Conservation (phyloP, 768 basidiomycete species). For the Leccinum subtestaceum region DNA sequence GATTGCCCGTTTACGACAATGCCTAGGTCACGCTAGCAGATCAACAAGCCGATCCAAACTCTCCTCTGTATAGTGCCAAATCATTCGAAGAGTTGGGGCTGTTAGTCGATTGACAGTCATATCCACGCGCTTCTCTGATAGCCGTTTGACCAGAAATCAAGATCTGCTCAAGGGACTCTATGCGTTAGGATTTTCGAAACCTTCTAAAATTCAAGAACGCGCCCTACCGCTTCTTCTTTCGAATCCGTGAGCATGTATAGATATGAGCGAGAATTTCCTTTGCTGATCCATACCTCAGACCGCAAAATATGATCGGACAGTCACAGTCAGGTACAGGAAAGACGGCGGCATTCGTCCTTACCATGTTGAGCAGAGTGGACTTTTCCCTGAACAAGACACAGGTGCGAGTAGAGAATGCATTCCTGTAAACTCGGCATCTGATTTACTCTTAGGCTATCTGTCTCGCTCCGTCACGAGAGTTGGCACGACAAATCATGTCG, state of each 20-base stretch:
- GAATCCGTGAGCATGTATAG: slow-evolving; percentile 66
- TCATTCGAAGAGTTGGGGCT: slow-evolving; percentile 94
- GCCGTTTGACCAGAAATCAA: slow-evolving; percentile 51
- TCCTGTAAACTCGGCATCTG: background rate
- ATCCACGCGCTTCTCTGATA: slow-evolving; percentile 4
- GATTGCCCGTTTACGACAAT: slow-evolving; percentile 7
- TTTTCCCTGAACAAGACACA: slow-evolving; percentile 81
- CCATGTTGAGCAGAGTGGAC: slow-evolving; percentile 94
- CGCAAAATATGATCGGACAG: slow-evolving; percentile 98
- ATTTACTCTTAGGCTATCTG: slow-evolving; percentile 71
- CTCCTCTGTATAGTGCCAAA: slow-evolving; percentile 91
- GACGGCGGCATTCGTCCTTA: slow-evolving; percentile 96
- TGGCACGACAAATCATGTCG: slow-evolving; percentile 96
- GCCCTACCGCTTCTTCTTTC: slow-evolving; percentile 87
- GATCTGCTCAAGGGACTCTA: slow-evolving; percentile 93
- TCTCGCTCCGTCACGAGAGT: slow-evolving; percentile 95
- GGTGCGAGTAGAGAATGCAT: slow-evolving; percentile 39
- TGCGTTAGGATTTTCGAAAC: slow-evolving; percentile 94
- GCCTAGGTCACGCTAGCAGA: slow-evolving; percentile 90
- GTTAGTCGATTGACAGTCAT: slow-evolving; percentile 45
- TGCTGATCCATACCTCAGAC: slow-evolving; percentile 46
- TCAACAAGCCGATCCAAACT: slow-evolving; percentile 92
- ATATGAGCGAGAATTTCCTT: background rate
- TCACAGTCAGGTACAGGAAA: slow-evolving; percentile 99
- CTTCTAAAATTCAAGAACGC: slow-evolving; percentile 98